phyloP scores from a whole-genome alignment of 129 eudicot genomes.

The Arctium minus region DNA sequence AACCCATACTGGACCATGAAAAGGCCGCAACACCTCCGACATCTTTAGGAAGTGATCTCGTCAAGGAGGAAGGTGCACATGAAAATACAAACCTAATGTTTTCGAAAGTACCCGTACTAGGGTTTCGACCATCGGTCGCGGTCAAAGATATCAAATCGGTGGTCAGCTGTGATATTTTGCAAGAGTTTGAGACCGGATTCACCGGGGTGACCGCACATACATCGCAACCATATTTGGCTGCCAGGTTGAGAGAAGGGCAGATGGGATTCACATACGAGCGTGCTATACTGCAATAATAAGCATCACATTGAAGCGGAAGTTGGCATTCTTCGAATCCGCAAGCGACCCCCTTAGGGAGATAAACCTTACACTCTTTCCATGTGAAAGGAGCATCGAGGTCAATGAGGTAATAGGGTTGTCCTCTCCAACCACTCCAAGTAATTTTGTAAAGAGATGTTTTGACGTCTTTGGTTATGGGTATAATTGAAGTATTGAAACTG shows the following conservation, averaged over 20 bases:
- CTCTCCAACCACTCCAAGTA: neutral
- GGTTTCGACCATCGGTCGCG: slow-evolving; percentile 31
- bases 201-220: slow-evolving; percentile 27
- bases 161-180: slow-evolving; percentile 32
- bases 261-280: slow-evolving; percentile 15
- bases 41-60: slow-evolving; percentile 23
- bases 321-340: neutral
- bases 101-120: neutral
- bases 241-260: slow-evolving; percentile 8
- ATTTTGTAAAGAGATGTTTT: slow-evolving; percentile 30
- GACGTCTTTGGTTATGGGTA: slow-evolving; percentile 32
- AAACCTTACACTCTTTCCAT: slow-evolving; percentile 29
- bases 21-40: slow-evolving; percentile 38
- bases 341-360: neutral
- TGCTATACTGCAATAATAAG: slow-evolving; percentile 28
- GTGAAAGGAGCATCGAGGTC: slow-evolving; percentile 42
- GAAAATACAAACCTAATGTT: slow-evolving; percentile 3
- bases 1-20: slow-evolving; percentile 26
- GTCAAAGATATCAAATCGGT: neutral
- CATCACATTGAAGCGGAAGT: slow-evolving; percentile 17
- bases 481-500: slow-evolving; percentile 22
- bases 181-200: slow-evolving; percentile 36
- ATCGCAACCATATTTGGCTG: slow-evolving; percentile 5
- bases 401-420: slow-evolving; percentile 25
- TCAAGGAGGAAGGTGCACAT: slow-evolving; percentile 40